Base-by-base conservation (phyloP, 1,139 yeast genomes). In the Debaryomyces coudertii region DNA sequence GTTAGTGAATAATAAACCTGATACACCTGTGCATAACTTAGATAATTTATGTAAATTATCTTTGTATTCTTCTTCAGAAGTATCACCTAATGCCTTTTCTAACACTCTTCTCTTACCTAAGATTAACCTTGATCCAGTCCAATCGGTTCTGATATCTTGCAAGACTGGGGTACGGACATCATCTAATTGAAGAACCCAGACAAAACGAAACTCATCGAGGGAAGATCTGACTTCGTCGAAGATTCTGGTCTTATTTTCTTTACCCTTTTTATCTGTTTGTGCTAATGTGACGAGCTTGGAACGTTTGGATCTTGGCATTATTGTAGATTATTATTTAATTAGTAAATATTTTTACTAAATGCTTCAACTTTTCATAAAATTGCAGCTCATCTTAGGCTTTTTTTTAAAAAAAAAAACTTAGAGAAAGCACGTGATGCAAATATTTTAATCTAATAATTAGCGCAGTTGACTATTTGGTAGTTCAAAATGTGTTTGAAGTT, bases 101-200 rank as follows among this genome's bases (percentile, higher is more conserved):
- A 95, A 77, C 11, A 93, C 97, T 67, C 90, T 87, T 65, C 95
- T 87, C 66, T 93, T 90, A 54, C 99, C 99, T 71, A 92, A 79
- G 51, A 90, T 76, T 53, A 92, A 75, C 65, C 90, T 86, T 35
- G 97, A 89, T 8, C 96, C 98, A 36, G 72, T 71, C 99, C 99
- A 93, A 57, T 90, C 95, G 38, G 82, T 79, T 75, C 99, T 83
- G 50, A 93, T 85, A 57, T 90, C 96, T 69, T 93, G 97, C 58
- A 93, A 77, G 48, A 92, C 96, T 46, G 96, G 96, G 51, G 97
- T 95, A 71, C 99, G 87, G 65, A 93, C 96, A 70, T 92, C 95
- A 62, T 90, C 95, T 52, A 93, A 81, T 54, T 84, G 81, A 55
- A 95, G 80, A 29, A 90, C 86, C 93, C 96, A 93, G 40, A 82